Percentiles rank a stretch among this genome's conserved stretches.
These are phyloP conservation scores for Pleurozium schreberi DNA, from an alignment of 225 moss, liverwort and hornwort genomes.

Conservation along the genomic window DNA sequence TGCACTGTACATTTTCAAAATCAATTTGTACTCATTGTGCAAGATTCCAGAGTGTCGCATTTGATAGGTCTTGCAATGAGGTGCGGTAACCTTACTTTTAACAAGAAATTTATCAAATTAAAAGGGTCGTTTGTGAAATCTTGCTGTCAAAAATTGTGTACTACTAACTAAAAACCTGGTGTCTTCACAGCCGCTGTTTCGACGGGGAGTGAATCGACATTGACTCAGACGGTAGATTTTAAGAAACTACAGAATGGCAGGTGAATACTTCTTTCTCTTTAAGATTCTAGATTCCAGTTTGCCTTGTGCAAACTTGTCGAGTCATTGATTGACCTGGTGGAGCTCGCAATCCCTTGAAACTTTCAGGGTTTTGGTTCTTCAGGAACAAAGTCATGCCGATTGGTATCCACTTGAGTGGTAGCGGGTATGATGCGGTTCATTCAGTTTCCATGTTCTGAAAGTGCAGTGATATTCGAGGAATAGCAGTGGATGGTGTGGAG, in stretches of 20 bases:
- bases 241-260: conserved; percentile 98
- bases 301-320: background rate
- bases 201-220: conserved; percentile 53
- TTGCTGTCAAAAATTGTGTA: background rate
- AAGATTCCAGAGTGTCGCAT: background rate
- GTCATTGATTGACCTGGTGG: background rate
- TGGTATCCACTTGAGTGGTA: background rate
- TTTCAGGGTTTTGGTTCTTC: background rate
- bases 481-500: conserved; percentile 88
- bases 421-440: background rate
- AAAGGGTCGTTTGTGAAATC: background rate
- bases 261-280: conserved; percentile 5
- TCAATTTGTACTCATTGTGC: background rate
- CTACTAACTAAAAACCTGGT: background rate
- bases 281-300: background rate
- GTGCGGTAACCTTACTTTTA: background rate
- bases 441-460: conserved; percentile 5
- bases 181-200: conserved; percentile 52
- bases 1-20: background rate
- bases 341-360: background rate
- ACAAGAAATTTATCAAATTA: background rate
- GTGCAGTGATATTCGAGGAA: conserved; percentile 92
- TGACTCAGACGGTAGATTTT: conserved; percentile 62
- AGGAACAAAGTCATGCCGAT: background rate
- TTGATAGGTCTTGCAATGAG: background rate